phyloP scores from a whole-genome alignment of 116 monocot species.

The Iris pallida region DNA sequence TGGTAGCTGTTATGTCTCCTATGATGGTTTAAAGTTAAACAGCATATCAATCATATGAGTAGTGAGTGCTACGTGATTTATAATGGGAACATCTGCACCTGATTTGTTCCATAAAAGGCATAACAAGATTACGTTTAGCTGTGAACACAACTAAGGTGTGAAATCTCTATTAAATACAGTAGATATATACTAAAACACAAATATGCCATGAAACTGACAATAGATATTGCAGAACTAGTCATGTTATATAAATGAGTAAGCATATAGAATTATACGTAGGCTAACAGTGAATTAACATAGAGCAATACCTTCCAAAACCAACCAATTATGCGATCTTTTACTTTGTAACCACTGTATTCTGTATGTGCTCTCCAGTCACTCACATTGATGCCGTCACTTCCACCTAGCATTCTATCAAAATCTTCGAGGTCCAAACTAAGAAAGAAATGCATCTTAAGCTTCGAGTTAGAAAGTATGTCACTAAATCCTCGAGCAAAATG shows the following conservation, averaged over 20 bases:
- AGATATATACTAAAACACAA: too few species aligned
- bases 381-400: conserved; percentile 38
- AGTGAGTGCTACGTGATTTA: too few species aligned
- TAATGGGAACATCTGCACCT: too few species aligned
- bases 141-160: too few species aligned
- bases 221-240: not conserved
- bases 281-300: not conserved
- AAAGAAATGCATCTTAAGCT: conserved; percentile 40
- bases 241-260: conserved; percentile 1
- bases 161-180: too few species aligned
- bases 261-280: conserved; percentile 2
- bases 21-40: too few species aligned
- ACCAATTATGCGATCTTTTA: conserved; percentile 54
- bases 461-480: conserved; percentile 49
- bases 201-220: too few species aligned
- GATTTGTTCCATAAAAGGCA: too few species aligned
- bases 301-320: conserved; percentile 92
- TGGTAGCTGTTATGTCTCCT: too few species aligned
- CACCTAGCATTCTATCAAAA: conserved; percentile 70
- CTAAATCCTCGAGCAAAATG: conserved; percentile 65
- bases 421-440: conserved; percentile 64
- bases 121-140: too few species aligned
- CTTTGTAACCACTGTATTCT: conserved; percentile 74
- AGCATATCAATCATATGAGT: too few species aligned
- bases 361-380: conserved; percentile 86